Base-by-base conservation (phyloP, 139 green algal species). In the Zygnema cylindricum region DNA sequence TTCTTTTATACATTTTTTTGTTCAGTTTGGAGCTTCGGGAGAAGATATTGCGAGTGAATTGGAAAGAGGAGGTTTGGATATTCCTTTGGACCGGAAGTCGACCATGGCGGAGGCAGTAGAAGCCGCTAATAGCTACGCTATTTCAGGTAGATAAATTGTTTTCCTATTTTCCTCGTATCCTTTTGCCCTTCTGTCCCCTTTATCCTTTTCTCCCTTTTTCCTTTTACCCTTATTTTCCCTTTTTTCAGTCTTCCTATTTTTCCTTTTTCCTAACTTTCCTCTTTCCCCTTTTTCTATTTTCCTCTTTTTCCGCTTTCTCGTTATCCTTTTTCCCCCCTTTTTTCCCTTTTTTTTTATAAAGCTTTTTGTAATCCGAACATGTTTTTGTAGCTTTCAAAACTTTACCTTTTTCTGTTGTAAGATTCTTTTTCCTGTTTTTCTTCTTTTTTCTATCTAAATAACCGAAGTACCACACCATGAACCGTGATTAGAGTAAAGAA, bases 11-110 rank as follows among this genome's bases (percentile, higher is more conserved):
- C n/a, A n/a, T n/a, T n/a, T n/a, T n/a, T n/a, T n/a, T n/a, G n/a
- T n/a, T 43, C 39, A 83, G 82, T 90, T 90, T 69, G 85, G 85
- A 23, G 82, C 38, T 16, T 89, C 69, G 16, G 85, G 85, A 39
- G 41, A 3, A 35, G 22, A 57, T n/a, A 90, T 90, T 21, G 85
- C 38, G 2, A 22, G 91, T 30, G 85, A 90, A 82, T 11, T 90
- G 82, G 32, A 36, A 7, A 76, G 23, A 7, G 82, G 75, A 7
- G 55, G 55, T 2, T 7, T 87, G 3, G 82, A 11, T n/a, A 43
- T 41, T 54, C 40, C 77, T 43, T 63, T 63, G 49, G 49, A 63
- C 7, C 49, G 49, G 7, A 63, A 16, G 16, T 7, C 49, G 16
- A 16, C 49, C 16, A 63, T 63, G 49, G 49, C 49, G 7, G 49